These are phyloP conservation scores for Penicillium frequentans DNA, from an alignment of 2,329 filamentous ascomycete genomes.

Conservation along the genomic window DNA sequence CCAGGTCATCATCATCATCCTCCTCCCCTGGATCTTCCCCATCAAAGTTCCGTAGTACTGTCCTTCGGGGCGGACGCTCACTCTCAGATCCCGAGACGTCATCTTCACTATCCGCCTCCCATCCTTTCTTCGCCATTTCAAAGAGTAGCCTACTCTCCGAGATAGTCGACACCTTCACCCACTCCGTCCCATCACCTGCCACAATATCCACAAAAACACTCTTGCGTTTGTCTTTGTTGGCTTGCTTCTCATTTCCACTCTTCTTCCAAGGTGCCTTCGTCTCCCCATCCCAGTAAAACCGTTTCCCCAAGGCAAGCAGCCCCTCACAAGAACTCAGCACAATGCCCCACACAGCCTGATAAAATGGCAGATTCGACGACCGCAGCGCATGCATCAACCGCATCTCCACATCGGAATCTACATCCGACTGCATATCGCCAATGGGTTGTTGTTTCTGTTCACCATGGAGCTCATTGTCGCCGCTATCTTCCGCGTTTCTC, in stretches of 20 bases:
- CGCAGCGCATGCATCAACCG: constrained; percentile 57
- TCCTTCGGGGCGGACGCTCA: constrained; percentile 20
- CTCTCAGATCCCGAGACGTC: constrained; percentile 34
- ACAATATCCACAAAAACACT: constrained; percentile 65
- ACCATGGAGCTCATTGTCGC: not conserved
- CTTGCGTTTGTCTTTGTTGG: constrained; percentile 46
- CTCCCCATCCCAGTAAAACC: constrained; percentile 50
- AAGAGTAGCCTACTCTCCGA: constrained; percentile 64
- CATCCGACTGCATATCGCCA: constrained; percentile 12
- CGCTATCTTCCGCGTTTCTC: not conserved
- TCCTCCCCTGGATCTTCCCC: constrained; percentile 37
- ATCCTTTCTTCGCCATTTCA: constrained; percentile 68
- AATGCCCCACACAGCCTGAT: constrained; percentile 62
- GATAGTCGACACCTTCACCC: constrained; percentile 68
- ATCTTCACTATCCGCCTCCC: constrained; percentile 52
- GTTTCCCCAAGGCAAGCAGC: constrained; percentile 58
- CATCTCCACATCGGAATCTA: constrained; percentile 25
- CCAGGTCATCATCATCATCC: constrained; percentile 56
- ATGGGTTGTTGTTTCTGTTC: not conserved
- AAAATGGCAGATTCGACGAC: constrained; percentile 67
- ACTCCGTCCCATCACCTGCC: constrained; percentile 61
- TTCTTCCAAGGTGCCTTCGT: not conserved
- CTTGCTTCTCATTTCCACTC: constrained; percentile 17
- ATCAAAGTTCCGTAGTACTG: constrained; percentile 28
- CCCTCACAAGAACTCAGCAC: constrained; percentile 57